Evolutionary conservation across 768 basidiomycete species (phyloP), one percentile per base, ranked within the genome.

Genomic region (Fomitopsis serialis): DNA sequence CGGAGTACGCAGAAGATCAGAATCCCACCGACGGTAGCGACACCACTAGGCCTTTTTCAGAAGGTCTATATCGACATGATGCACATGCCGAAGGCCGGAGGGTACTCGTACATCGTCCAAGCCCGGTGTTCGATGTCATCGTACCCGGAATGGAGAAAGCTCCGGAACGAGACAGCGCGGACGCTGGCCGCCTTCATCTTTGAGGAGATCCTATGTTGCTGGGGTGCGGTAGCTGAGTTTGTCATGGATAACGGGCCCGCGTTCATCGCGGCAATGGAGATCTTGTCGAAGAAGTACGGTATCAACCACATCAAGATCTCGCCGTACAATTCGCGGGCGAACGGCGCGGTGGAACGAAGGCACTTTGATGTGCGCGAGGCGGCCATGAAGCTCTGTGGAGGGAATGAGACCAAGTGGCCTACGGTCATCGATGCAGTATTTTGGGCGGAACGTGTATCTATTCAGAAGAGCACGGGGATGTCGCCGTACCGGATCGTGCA

Each of bases 221-320:
- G 74, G 75, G 76, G 74, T 2, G 62, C 67, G 17, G 19, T 74
- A 0, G 19, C 12, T 0, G 61, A 71, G 22, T 71, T 78, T 17
- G 66, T 77, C 0, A 74, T 70, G 0, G 76, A 79, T 54, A 79
- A 79, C 56, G 64, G 72, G 0, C 54, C 66, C 0, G 64, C 64
- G 0, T 66, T 72, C 35, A 45, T 71, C 2, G 54, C 59, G 0
- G 61, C 63, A 17, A 51, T 69, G 2, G 40, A 60, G 1, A 58
- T 58, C 44, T 61, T 73, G 1, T 17, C 46, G 0, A 29, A 64
- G 13, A 61, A 58, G 24, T 72, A 72, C 43, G 48, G 54, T 9
- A 74, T 78, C 17, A 48, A 55, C 0, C 72, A 75, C 36, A 76
- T 78, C 13, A 52, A 61, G 0, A 62, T 64, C 40, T 58, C 56